phyloP scores from a whole-genome alignment of 345 rosid genomes.

The Brassica nigra region DNA sequence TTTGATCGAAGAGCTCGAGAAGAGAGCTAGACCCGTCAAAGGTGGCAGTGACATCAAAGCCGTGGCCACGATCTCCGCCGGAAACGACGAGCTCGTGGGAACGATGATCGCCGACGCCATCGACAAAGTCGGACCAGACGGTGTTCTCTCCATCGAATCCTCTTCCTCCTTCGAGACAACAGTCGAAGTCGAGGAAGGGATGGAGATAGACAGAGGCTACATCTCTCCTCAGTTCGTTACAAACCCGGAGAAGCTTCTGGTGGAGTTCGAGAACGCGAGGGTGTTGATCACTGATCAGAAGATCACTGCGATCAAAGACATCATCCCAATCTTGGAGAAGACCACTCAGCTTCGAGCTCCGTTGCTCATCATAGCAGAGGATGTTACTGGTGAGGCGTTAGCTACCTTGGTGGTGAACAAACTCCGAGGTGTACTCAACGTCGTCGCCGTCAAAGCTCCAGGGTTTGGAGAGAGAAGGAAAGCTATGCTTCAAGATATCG shows the following conservation, averaged over 20 bases:
- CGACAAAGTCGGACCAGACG: constrained; percentile 99
- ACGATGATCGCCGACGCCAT: constrained; percentile 97
- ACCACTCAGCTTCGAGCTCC: constrained; percentile 93
- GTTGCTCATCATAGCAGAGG: constrained; percentile 90
- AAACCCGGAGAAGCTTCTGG: constrained; percentile 80
- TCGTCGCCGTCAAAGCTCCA: constrained; percentile 95
- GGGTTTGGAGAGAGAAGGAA: constrained; percentile 98
- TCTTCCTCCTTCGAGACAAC: constrained; percentile 97
- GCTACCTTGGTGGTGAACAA: constrained; percentile 97
- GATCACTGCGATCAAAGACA: constrained; percentile 88
- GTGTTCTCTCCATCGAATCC: constrained; percentile 95
- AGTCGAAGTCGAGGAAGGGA: constrained; percentile 97
- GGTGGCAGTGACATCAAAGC: constrained; percentile 94
- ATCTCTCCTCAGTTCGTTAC: constrained; percentile 96
- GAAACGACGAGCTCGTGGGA: constrained; percentile 94
- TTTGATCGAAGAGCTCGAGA: constrained; percentile 79
- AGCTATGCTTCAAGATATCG: constrained; percentile 93
- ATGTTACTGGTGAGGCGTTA: constrained; percentile 92
- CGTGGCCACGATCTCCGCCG: constrained; percentile 92
- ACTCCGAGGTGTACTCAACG: constrained; percentile 86
- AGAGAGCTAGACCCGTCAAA: constrained; percentile 79
- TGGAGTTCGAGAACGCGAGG: constrained; percentile 94
- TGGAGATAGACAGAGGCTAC: constrained; percentile 99
- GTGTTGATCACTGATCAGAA: constrained; percentile 93
- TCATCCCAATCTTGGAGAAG: constrained; percentile 88